Base-by-base conservation (phyloP, 75 land plant species). In the Gnetum montanum region DNA sequence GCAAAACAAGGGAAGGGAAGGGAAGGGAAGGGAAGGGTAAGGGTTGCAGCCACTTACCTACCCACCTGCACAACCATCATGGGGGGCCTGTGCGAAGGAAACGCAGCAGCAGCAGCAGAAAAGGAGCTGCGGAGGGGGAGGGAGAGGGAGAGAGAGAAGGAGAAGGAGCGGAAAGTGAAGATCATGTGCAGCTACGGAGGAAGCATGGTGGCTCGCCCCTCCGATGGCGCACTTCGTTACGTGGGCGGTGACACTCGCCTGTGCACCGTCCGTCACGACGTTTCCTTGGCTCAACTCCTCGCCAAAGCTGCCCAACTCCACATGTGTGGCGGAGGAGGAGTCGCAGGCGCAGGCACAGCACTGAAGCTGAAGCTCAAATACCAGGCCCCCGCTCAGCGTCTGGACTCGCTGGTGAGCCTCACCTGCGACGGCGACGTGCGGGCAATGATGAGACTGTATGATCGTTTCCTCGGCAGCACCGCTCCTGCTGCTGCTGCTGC, bases 151-250 rank as follows among this genome's bases (percentile, higher is more conserved):
- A n/a, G n/a, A n/a, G n/a, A n/a, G n/a, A n/a, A n/a, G n/a, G n/a
- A n/a, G 25, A 30, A 30, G 13, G 25, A 6, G 25, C 50, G 62
- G 67, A 76, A 70, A 58, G 87, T 93, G 34, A 93, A 93, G 71
- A 59, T 93, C 22, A 58, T 89, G 62, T 93, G 96, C 69, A 89
- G 98, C 64, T 84, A 71, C 65, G 98, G 87, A 30, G 98, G 98
- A 10, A 84, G 72, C 59, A 85, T 93, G 31, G 61, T 89, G 20
- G 90, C 96, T 20, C 61, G 98, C 45, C 98, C 96, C 1, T 69
- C 78, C 49, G 96, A 89, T 66, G 80, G 80, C 24, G 60, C 70
- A 37, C 72, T 93, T 45, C 63, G 98, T 35, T 93, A 93, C 58
- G 96, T 77, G 2, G 98, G 98, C 27, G 98, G 98, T 7, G 77